phyloP scores from a whole-genome alignment of 495 filamentous ascomycete genomes.

The Aspergillus nidulans region DNA sequence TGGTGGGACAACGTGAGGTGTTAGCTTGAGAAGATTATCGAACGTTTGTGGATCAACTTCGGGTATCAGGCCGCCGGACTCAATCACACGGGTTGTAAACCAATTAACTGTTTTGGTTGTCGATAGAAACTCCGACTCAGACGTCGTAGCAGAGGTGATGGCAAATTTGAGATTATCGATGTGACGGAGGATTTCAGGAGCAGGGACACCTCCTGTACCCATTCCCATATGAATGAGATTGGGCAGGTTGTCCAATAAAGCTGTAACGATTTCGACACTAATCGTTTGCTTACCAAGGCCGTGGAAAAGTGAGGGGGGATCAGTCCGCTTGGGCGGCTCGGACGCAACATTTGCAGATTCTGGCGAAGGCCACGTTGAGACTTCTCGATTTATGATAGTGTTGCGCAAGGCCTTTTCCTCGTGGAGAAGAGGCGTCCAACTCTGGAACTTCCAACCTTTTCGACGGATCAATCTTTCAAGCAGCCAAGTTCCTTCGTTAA shows the following conservation, averaged over 20 bases:
- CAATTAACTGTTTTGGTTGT: constrained; percentile 41
- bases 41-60: constrained; percentile 38
- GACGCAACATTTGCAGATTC: constrained; percentile 13
- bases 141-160: constrained; percentile 17
- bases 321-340: constrained; percentile 17
- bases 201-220: constrained; percentile 23
- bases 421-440: constrained; percentile 34
- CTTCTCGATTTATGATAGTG: constrained; percentile 32
- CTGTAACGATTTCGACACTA: constrained; percentile 54
- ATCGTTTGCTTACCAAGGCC: constrained; percentile 48
- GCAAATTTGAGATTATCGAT: constrained; percentile 23
- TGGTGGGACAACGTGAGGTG: constrained; percentile 33
- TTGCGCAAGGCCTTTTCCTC: constrained; percentile 25
- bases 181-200: constrained; percentile 20
- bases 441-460: constrained; percentile 36
- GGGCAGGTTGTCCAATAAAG: constrained; percentile 48
- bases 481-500: constrained; percentile 48
- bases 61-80: constrained; percentile 38
- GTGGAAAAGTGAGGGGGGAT: constrained; percentile 27
- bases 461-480: constrained; percentile 36
- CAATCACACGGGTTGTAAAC: constrained; percentile 48
- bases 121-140: constrained; percentile 16
- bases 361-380: constrained; percentile 31
- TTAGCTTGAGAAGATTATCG: constrained; percentile 29
- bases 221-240: constrained; percentile 34